phyloP scores from a whole-genome alignment of 2,329 filamentous ascomycete species.

The Talaromyces sp. region DNA sequence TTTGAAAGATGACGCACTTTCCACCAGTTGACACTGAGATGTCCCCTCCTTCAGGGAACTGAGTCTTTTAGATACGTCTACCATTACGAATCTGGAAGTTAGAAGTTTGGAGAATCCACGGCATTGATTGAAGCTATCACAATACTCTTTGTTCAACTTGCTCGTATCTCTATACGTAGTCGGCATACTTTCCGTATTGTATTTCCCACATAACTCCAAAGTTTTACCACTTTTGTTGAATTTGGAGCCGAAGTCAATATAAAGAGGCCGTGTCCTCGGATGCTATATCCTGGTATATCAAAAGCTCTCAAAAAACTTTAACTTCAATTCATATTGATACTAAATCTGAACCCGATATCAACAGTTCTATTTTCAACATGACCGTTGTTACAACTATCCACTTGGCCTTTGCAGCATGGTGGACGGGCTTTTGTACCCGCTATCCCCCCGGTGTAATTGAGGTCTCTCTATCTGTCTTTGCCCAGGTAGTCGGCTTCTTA shows the following conservation, averaged over 20 bases:
- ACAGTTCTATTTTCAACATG: neutral
- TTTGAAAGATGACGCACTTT: neutral
- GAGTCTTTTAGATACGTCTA: neutral
- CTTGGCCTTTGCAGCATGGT: neutral
- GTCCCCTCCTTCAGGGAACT: neutral
- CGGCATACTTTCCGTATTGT: neutral
- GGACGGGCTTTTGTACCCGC: neutral
- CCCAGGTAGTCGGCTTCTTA: conserved; percentile 30
- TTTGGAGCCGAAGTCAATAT: too few relatives aligned
- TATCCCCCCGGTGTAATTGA: conserved; percentile 14
- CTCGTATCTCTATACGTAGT: neutral
- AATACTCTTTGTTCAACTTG: neutral
- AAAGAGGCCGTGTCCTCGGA: too few relatives aligned
- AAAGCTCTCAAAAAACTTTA: too few relatives aligned
- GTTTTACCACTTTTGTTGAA: too few relatives aligned
- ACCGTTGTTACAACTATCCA: neutral
- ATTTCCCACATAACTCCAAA: too few relatives aligned
- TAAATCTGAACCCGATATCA: neutral
- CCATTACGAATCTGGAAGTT: neutral
- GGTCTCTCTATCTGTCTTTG: conserved; percentile 39
- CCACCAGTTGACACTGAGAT: neutral
- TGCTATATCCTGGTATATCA: too few relatives aligned
- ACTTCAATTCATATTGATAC: too few relatives aligned
- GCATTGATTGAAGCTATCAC: neutral
- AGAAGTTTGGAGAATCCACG: neutral